Conservation (phyloP, 2,329 filamentous ascomycete species). For the Fusarium austroafricanum region DNA sequence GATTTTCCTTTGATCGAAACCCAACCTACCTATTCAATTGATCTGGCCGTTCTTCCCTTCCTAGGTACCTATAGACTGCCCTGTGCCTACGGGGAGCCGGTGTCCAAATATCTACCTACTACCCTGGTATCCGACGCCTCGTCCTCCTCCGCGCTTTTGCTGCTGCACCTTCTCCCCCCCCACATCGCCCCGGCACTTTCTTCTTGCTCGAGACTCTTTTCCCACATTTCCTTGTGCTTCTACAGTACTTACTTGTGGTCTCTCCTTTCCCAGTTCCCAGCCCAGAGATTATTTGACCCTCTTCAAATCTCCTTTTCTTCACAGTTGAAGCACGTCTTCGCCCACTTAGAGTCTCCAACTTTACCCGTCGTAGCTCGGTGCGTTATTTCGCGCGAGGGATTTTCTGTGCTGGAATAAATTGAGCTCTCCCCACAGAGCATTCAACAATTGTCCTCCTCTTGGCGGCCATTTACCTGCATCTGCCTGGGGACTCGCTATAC, state of each 20-base stretch:
- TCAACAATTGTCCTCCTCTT: slow-evolving; percentile 35
- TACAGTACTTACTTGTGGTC: slow-evolving; percentile 9
- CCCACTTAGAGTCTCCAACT: slow-evolving; percentile 5
- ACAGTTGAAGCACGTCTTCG: slow-evolving; percentile 3
- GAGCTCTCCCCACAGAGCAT: slow-evolving; percentile 12
- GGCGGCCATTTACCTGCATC: slow-evolving; percentile 38
- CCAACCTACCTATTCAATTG: slow-evolving; percentile 30
- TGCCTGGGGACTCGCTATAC: slow-evolving; percentile 6
- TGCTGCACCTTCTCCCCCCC: slow-evolving; percentile 15
- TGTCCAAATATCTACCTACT: not conserved
- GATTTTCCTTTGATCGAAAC: slow-evolving; percentile 6
- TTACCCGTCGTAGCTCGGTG: slow-evolving; percentile 9
- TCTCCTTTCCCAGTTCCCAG: not conserved
- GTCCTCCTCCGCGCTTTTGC: not conserved
- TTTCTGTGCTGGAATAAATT: slow-evolving; percentile 19
- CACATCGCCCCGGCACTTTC: slow-evolving; percentile 39
- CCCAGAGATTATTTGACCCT: slow-evolving; percentile 21
- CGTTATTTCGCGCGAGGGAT: slow-evolving; percentile 26
- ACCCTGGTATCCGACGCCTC: slow-evolving; percentile 15
- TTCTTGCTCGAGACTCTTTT: slow-evolving; percentile 29
- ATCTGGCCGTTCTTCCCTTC: not conserved
- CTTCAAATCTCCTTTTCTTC: slow-evolving; percentile 17
- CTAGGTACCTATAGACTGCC: no score
- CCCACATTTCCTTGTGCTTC: slow-evolving; percentile 15
- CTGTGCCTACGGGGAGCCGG: not conserved